Evolutionary conservation across 1,139 yeast genomes (phyloP).

Genomic region (Yamadazyma triangularis): DNA sequence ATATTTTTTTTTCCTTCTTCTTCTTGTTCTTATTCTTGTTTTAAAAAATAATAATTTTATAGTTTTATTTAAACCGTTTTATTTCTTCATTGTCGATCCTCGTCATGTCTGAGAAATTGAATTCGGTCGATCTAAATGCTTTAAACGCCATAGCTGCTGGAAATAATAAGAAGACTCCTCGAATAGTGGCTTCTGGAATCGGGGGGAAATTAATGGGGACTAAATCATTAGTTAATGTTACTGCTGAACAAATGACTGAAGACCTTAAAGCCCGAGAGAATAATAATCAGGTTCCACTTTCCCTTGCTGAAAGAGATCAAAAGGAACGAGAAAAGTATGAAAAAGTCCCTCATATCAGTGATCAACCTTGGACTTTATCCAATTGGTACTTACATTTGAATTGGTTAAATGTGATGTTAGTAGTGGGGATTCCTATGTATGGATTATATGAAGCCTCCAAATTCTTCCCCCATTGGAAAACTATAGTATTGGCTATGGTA

Average conservation of each 20-base stretch:
- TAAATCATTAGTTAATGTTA: conserved; percentile 60
- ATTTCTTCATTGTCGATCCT: too few species aligned
- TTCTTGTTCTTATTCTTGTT: too few species aligned
- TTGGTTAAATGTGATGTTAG: conserved; percentile 87
- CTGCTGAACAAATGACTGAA: conserved; percentile 57
- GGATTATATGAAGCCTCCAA: conserved; percentile 53
- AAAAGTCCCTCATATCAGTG: conserved; percentile 68
- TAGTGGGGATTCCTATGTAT: conserved; percentile 60
- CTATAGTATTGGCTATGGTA: conserved; percentile 54
- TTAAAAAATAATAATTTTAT: too few species aligned
- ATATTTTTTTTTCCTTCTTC: too few species aligned
- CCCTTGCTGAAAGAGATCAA: conserved; percentile 51
- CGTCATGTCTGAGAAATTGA: conserved; percentile 25
- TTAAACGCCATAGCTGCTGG: conserved; percentile 91
- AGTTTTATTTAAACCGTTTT: too few species aligned
- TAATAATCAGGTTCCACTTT: not conserved
- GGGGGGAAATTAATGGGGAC: conserved; percentile 82
- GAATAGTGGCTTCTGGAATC: conserved; percentile 74
- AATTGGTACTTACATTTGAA: conserved; percentile 89
- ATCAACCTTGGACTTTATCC: conserved; percentile 79
- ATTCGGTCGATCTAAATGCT: conserved; percentile 63
- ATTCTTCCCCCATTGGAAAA: conserved; percentile 54
- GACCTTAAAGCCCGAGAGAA: conserved; percentile 37
- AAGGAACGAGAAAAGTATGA: conserved; percentile 45
- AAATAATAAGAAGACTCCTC: conserved; percentile 60